Conservation (phyloP, 2,329 filamentous ascomycete genomes). For the Alternaria ethzedia region DNA sequence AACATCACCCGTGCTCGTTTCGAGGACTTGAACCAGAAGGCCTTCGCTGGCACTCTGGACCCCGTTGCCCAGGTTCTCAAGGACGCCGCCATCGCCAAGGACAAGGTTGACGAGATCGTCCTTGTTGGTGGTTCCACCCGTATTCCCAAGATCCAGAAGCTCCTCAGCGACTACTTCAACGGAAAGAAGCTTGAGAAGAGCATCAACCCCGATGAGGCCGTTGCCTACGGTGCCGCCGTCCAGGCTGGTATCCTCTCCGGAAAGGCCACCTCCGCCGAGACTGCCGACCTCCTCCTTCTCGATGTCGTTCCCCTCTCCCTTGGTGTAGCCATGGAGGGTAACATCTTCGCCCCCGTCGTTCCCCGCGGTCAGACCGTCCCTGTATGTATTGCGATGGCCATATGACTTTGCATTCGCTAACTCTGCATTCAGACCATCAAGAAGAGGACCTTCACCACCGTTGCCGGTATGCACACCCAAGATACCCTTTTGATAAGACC, state of each 20-base stretch:
- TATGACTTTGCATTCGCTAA: not conserved
- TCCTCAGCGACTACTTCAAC: slow-evolving; percentile 98
- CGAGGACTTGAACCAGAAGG: slow-evolving; percentile 96
- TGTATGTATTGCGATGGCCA: not conserved
- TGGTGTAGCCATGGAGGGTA: slow-evolving; percentile 99
- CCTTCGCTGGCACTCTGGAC: slow-evolving; percentile 90
- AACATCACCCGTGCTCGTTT: slow-evolving; percentile 98
- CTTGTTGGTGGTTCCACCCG: slow-evolving; percentile 98
- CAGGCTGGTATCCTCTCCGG: slow-evolving; percentile 98
- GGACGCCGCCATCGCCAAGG: slow-evolving; percentile 88
- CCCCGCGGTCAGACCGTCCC: slow-evolving; percentile 67
- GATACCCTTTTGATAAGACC: too few species aligned
- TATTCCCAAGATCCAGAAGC: slow-evolving; percentile 99
- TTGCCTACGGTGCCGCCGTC: slow-evolving; percentile 97
- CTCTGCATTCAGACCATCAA: slow-evolving; percentile 60
- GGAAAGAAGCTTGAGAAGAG: slow-evolving; percentile 99
- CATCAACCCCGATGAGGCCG: slow-evolving; percentile 99
- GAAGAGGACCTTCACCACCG: slow-evolving; percentile 58
- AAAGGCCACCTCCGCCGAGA: slow-evolving; percentile 95
- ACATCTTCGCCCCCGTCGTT: slow-evolving; percentile 96
- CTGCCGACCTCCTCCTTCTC: slow-evolving; percentile 89
- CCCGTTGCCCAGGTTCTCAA: slow-evolving; percentile 97
- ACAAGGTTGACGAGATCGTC: slow-evolving; percentile 94
- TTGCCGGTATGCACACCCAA: too few species aligned
- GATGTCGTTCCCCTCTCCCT: slow-evolving; percentile 96